Evolutionary conservation across 192 early-diverging fungal species (phyloP).

Genomic region (Spinellus fusiger): DNA sequence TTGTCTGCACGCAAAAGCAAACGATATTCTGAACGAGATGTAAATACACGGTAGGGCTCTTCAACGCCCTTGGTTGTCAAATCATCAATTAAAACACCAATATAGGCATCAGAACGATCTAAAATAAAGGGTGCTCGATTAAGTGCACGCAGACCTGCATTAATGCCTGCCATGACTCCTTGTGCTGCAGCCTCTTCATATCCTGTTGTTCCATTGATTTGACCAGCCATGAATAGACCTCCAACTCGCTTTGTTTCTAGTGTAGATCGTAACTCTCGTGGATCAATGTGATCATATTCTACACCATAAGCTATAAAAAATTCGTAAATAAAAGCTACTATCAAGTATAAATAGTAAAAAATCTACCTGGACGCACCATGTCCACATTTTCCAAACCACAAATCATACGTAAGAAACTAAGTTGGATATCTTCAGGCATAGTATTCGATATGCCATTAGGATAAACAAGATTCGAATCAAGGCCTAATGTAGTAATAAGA

Average conservation of each 20-base stretch:
- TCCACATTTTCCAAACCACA: conserved; percentile 68
- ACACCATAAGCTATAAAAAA: conserved; percentile 62
- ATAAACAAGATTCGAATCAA: conserved; percentile 68
- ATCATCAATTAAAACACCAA: conserved; percentile 80
- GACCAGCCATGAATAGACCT: conserved; percentile 75
- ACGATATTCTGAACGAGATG: conserved; percentile 79
- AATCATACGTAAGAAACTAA: conserved; percentile 63
- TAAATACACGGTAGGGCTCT: conserved; percentile 80
- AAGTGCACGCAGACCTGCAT: conserved; percentile 58
- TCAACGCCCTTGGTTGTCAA: conserved; percentile 75
- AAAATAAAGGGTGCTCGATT: conserved; percentile 54
- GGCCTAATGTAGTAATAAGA: conserved; percentile 21
- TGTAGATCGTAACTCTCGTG: conserved; percentile 67
- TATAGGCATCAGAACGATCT: conserved; percentile 71
- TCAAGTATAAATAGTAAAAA: background rate
- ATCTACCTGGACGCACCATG: conserved; percentile 58
- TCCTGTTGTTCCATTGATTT: conserved; percentile 86
- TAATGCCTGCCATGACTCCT: conserved; percentile 73
- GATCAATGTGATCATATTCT: conserved; percentile 84
- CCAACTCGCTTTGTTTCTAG: conserved; percentile 74
- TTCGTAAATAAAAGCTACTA: background rate
- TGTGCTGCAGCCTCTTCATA: conserved; percentile 82
- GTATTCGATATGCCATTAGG: conserved; percentile 85
- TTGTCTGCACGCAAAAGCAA: conserved; percentile 71
- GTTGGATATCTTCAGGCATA: conserved; percentile 72